Evolutionary conservation across 148 eudicot species (phyloP).

Genomic region (Camellia granthamiana): DNA sequence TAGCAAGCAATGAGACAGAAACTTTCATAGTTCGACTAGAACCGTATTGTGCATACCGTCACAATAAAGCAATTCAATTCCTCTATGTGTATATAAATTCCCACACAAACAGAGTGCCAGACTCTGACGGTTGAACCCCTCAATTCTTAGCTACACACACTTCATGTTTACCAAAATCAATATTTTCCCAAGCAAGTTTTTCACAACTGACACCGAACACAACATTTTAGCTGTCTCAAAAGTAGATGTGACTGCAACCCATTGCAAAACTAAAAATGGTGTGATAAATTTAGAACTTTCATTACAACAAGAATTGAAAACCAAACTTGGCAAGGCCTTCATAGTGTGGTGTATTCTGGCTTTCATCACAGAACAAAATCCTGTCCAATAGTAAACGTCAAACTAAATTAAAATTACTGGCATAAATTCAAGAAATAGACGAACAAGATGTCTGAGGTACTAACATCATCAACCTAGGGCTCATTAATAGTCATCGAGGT

Average conservation of each 20-base stretch:
- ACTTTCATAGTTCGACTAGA: too few species aligned
- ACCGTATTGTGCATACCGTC: too few species aligned
- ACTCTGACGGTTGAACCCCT: background rate
- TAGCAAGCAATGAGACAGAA: too few species aligned
- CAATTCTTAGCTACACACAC: background rate
- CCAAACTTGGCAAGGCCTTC: too few species aligned
- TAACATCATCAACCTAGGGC: too few species aligned
- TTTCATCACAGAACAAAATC: background rate
- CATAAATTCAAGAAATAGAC: background rate
- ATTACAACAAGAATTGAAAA: background rate
- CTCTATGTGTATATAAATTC: too few species aligned
- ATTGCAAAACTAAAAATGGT: background rate
- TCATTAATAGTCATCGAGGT: background rate
- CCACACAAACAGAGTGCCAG: too few species aligned
- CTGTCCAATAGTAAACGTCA: background rate
- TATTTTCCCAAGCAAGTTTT: background rate
- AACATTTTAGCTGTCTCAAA: background rate
- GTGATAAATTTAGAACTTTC: background rate
- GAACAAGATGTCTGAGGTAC: background rate
- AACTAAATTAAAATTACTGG: background rate
- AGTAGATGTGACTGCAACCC: background rate
- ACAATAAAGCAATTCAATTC: too few species aligned
- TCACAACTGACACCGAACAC: background rate
- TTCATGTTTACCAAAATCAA: too few species aligned
- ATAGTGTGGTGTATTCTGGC: background rate